Percentiles rank a stretch among this genome's conserved stretches.
phyloP scores from a whole-genome alignment of 2,329 filamentous ascomycete genomes.

The Mycosphaerelloides madeirae region DNA sequence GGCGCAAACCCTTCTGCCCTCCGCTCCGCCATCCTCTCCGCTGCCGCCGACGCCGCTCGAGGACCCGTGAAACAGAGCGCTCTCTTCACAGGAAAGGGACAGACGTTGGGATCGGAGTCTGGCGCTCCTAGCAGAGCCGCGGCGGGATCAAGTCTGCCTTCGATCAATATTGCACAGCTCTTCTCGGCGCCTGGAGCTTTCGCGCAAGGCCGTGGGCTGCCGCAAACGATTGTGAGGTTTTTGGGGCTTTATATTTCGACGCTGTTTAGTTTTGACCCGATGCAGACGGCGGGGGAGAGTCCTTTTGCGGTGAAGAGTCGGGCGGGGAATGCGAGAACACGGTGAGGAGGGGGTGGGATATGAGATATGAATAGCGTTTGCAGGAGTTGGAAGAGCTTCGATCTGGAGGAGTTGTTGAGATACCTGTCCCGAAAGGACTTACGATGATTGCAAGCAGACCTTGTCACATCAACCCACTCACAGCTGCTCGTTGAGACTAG shows the following conservation, averaged over 20 bases:
- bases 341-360: constrained; percentile 6
- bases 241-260: constrained; percentile 44
- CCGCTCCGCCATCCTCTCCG: constrained; percentile 43
- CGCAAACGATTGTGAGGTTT: constrained; percentile 41
- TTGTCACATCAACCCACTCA: no score
- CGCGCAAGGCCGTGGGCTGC: constrained; percentile 32
- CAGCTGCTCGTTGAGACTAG: no score
- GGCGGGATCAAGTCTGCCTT: constrained; percentile 13
- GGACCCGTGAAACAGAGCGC: constrained; percentile 33
- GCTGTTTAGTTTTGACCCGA: constrained; percentile 43
- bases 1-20: constrained; percentile 48
- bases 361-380: constrained; percentile 1
- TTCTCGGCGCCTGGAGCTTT: constrained; percentile 28
- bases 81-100: constrained; percentile 40
- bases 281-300: constrained; percentile 41
- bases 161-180: constrained; percentile 17
- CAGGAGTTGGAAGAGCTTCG: no score
- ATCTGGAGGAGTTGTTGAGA: no score
- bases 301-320: constrained; percentile 38
- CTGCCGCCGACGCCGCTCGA: constrained; percentile 37
- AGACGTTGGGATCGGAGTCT: constrained; percentile 36
- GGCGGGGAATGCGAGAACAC: constrained; percentile 17
- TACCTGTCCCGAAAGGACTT: no score
- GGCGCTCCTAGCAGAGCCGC: not conserved
- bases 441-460: no score